These are phyloP conservation scores for Solanum virginianum DNA, from an alignment of 257 asterid species.

Conservation along the genomic window DNA sequence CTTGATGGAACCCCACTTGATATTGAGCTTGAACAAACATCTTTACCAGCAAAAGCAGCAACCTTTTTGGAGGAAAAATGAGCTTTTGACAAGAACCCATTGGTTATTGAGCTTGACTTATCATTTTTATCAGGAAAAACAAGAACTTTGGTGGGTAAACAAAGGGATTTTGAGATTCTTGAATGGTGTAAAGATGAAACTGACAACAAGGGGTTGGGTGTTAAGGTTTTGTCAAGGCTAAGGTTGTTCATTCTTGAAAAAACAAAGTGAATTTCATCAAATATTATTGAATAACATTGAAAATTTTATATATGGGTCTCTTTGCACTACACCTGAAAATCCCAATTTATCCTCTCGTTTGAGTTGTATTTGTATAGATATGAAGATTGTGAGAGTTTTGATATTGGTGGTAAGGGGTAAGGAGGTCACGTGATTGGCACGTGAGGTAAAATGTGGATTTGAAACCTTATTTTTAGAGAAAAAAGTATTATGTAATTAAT, in stretches of 20 bases:
- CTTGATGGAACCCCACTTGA: background rate
- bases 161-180: slow-evolving; percentile 20
- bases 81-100: slow-evolving; percentile 2
- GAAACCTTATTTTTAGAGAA: no score
- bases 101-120: background rate
- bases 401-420: background rate
- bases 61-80: slow-evolving; percentile 2
- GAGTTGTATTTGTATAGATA: background rate
- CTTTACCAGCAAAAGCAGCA: background rate
- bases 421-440: background rate
- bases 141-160: slow-evolving; percentile 17
- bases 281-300: slow-evolving; percentile 1
- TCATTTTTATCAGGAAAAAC: background rate
- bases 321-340: background rate
- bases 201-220: slow-evolving; percentile 19
- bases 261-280: slow-evolving; percentile 19
- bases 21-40: background rate
- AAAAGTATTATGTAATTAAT: no score
- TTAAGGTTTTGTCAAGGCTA: slow-evolving; percentile 27
- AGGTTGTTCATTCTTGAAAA: slow-evolving; percentile 45
- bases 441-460: background rate
- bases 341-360: background rate
- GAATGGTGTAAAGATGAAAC: slow-evolving; percentile 11
- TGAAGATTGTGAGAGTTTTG: background rate
- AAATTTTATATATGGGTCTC: background rate